These are phyloP conservation scores for Homolaphlyctis polyrhiza DNA, from an alignment of 371 early-diverging fungal genomes.

Conservation along the genomic window DNA sequence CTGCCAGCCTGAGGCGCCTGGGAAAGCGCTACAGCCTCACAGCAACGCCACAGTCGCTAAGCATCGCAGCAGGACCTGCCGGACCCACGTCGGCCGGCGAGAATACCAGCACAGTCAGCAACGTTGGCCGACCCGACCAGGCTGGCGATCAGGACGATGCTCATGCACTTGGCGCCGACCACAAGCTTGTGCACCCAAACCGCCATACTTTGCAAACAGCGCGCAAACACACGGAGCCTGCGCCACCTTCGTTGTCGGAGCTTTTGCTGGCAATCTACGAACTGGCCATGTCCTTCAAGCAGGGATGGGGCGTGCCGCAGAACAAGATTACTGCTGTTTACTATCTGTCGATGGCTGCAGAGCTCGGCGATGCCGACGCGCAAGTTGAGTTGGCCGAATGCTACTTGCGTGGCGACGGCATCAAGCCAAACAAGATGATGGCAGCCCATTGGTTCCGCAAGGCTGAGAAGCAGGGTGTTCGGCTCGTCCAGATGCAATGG, in stretches of 20 bases:
- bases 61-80: no score
- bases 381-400: slow-evolving; percentile 74
- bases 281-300: slow-evolving; percentile 76
- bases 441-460: slow-evolving; percentile 83
- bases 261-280: slow-evolving; percentile 74
- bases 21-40: slow-evolving; percentile 1
- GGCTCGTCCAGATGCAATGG: slow-evolving; percentile 89
- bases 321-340: slow-evolving; percentile 73
- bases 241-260: slow-evolving; percentile 17
- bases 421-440: slow-evolving; percentile 70
- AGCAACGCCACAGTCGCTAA: no score
- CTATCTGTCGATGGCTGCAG: slow-evolving; percentile 83
- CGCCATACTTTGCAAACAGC: slow-evolving; percentile 4
- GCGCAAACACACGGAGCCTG: slow-evolving; percentile 1
- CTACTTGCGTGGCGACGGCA: slow-evolving; percentile 53
- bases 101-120: not conserved
- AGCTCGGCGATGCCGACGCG: slow-evolving; percentile 86
- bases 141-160: not conserved
- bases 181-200: not conserved
- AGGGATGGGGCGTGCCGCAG: slow-evolving; percentile 90
- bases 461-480: slow-evolving; percentile 75
- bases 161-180: not conserved
- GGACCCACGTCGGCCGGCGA: not conserved
- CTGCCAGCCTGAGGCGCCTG: not conserved
- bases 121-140: not conserved